Conservation (phyloP, 192 early-diverging fungal genomes). For the Glomus cerebriforme region DNA sequence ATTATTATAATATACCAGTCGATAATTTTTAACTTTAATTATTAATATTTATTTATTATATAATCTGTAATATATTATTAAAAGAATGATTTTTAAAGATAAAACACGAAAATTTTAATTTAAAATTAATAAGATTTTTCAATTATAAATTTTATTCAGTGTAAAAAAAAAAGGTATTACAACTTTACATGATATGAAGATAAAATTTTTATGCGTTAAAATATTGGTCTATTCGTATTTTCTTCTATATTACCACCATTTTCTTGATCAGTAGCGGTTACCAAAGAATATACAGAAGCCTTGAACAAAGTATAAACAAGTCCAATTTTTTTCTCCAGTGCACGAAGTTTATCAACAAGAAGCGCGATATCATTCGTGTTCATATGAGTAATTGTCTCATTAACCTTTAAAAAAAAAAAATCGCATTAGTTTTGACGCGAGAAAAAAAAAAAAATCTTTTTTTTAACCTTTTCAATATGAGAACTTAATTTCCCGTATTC, state of each 20-base stretch:
- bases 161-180: too few relatives aligned
- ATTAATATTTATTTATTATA: not conserved
- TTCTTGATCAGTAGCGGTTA: constrained; percentile 6
- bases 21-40: too few relatives aligned
- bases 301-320: constrained; percentile 44
- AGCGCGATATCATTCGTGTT: constrained; percentile 35
- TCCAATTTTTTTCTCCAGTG: constrained; percentile 42
- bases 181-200: too few relatives aligned
- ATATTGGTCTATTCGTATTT: not conserved
- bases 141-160: too few relatives aligned
- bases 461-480: constrained; percentile 32
- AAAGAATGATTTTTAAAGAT: too few relatives aligned
- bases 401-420: constrained; percentile 33
- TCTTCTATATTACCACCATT: not conserved
- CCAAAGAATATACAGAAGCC: constrained; percentile 42
- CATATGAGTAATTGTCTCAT: constrained; percentile 33
- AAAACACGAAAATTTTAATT: too few relatives aligned
- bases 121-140: too few relatives aligned
- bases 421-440: not conserved
- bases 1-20: too few relatives aligned
- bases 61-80: too few relatives aligned
- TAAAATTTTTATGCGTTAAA: not conserved
- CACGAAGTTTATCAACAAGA: constrained; percentile 41
- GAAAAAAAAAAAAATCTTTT: not conserved
- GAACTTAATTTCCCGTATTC: constrained; percentile 25